Evolutionary conservation across 2,329 filamentous ascomycete species (phyloP).

Genomic region (Grosmannia serpens): DNA sequence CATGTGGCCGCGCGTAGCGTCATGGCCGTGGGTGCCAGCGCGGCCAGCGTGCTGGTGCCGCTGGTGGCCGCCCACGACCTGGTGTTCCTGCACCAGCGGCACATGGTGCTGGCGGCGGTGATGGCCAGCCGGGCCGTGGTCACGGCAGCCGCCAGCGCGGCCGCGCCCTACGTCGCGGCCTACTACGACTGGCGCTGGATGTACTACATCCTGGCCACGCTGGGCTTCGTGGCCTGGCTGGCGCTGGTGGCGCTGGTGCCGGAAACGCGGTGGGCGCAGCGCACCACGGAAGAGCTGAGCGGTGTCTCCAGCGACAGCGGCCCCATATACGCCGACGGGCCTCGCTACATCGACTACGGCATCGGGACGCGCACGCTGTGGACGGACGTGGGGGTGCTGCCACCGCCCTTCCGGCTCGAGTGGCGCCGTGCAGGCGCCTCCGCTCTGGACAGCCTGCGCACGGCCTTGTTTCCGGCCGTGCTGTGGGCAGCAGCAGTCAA

Average conservation of each 20-base stretch:
- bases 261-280: conserved; percentile 21
- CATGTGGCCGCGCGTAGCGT: conserved; percentile 23
- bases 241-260: conserved; percentile 21
- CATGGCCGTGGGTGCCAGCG: conserved; percentile 24
- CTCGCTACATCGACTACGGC: conserved; percentile 15
- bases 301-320: background rate
- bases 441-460: conserved; percentile 20
- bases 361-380: conserved; percentile 18
- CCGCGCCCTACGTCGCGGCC: conserved; percentile 19
- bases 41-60: conserved; percentile 24
- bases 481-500: conserved; percentile 21
- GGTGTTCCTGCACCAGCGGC: conserved; percentile 26
- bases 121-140: conserved; percentile 19
- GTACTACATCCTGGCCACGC: conserved; percentile 22
- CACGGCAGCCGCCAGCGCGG: conserved; percentile 18
- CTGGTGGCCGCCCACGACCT: conserved; percentile 26
- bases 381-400: conserved; percentile 19
- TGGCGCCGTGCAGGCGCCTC: conserved; percentile 15
- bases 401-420: conserved; percentile 13
- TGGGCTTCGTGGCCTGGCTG: conserved; percentile 22
- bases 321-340: background rate
- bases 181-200: conserved; percentile 23
- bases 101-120: conserved; percentile 21
- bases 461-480: conserved; percentile 21
- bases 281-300: conserved; percentile 18